phyloP scores from a whole-genome alignment of 345 rosid genomes.

The Salix koriyanagi region DNA sequence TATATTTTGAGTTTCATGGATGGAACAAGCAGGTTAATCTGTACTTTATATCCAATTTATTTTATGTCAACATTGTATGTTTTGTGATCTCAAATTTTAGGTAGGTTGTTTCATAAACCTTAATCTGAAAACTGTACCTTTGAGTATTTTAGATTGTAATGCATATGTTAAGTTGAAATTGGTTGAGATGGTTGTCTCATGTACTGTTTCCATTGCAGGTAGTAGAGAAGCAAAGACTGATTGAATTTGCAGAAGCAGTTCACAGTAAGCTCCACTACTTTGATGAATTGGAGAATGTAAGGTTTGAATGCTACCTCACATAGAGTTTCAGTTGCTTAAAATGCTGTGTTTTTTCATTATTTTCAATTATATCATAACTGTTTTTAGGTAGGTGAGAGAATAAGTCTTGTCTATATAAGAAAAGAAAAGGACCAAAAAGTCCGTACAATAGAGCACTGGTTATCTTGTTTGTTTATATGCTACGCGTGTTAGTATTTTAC shows the following conservation, averaged over 20 bases:
- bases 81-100: background rate
- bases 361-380: background rate
- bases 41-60: background rate
- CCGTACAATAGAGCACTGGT: too few species aligned
- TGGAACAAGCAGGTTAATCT: background rate
- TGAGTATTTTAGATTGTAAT: background rate
- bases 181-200: conserved; percentile 10
- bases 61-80: background rate
- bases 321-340: conserved; percentile 14
- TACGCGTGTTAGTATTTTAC: background rate
- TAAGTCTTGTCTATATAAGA: too few species aligned
- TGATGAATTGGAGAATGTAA: conserved; percentile 99
- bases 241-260: conserved; percentile 91
- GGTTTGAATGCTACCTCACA: conserved; percentile 54
- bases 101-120: background rate
- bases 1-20: background rate
- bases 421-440: too few species aligned
- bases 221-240: conserved; percentile 79
- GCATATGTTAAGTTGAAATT: background rate
- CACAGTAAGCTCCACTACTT: conserved; percentile 89
- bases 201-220: conserved; percentile 42
- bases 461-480: background rate
- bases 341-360: conserved; percentile 4
- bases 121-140: background rate
- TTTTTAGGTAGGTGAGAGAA: too few species aligned